Conservation (phyloP, 2,329 filamentous ascomycete genomes). For the Chrysoporthe cubensis region DNA sequence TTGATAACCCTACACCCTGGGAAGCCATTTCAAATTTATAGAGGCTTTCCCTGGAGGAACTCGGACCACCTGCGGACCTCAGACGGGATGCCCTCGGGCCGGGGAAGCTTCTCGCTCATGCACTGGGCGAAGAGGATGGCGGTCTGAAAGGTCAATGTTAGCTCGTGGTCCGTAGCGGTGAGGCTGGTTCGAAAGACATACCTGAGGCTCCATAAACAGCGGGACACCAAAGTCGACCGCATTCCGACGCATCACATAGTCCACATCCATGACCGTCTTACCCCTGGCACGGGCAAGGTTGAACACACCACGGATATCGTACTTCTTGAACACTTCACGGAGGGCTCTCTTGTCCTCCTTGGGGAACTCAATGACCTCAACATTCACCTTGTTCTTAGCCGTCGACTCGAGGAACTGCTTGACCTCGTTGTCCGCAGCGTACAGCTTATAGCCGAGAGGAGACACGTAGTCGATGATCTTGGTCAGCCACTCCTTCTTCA, state of each 20-base stretch:
- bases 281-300: constrained; percentile 86
- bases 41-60: constrained; percentile 85
- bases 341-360: constrained; percentile 94
- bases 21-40: constrained; percentile 54
- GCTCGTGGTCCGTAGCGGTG: constrained; percentile 28
- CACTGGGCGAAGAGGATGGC: constrained; percentile 95
- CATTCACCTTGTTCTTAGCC: constrained; percentile 67
- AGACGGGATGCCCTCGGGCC: constrained; percentile 81
- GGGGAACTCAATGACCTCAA: constrained; percentile 96
- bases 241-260: constrained; percentile 98
- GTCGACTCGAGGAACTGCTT: constrained; percentile 80
- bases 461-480: constrained; percentile 84
- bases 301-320: constrained; percentile 94
- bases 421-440: constrained; percentile 78
- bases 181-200: constrained; percentile 49
- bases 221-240: constrained; percentile 98
- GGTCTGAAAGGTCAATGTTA: constrained; percentile 62
- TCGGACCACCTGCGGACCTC: constrained; percentile 96
- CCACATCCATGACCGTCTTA: constrained; percentile 84
- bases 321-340: constrained; percentile 93
- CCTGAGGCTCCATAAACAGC: constrained; percentile 97
- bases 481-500: constrained; percentile 70
- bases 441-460: constrained; percentile 93
- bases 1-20: constrained; percentile 11
- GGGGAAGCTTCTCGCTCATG: constrained; percentile 95